phyloP scores from a whole-genome alignment of 768 basidiomycete species.

The Boletus bicolor region DNA sequence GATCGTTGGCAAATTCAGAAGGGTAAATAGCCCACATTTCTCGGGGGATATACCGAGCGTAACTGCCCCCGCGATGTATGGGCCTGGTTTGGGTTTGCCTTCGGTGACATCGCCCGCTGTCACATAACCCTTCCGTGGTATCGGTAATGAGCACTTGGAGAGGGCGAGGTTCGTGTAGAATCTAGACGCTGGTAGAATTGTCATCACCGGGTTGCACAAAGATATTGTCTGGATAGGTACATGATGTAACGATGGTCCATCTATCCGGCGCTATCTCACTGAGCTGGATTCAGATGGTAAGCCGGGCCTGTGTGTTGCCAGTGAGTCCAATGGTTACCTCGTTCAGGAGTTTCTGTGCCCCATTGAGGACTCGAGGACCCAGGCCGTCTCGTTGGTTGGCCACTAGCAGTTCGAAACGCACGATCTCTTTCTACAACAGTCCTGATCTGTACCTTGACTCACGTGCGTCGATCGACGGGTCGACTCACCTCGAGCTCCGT shows the following conservation, averaged over 20 bases:
- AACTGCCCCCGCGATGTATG: slow-evolving; percentile 75
- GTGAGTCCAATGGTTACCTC: slow-evolving; percentile 37
- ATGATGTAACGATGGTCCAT: slow-evolving; percentile 88
- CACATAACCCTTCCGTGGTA: slow-evolving; percentile 59
- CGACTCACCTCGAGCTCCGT: slow-evolving; percentile 50
- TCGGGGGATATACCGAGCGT: slow-evolving; percentile 49
- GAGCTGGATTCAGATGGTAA: slow-evolving; percentile 18
- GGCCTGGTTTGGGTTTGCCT: slow-evolving; percentile 88
- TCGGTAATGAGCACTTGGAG: slow-evolving; percentile 54
- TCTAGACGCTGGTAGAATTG: slow-evolving; percentile 55
- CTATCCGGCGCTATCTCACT: slow-evolving; percentile 23
- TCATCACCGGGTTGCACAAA: background rate
- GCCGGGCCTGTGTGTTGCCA: background rate
- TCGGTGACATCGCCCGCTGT: slow-evolving; percentile 62
- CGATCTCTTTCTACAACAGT: slow-evolving; percentile 54
- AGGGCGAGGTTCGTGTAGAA: slow-evolving; percentile 70
- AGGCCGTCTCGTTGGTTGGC: slow-evolving; percentile 41
- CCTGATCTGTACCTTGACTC: background rate
- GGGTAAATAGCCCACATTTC: slow-evolving; percentile 45
- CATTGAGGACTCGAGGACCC: slow-evolving; percentile 64
- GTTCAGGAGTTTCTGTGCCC: slow-evolving; percentile 53
- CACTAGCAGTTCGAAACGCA: slow-evolving; percentile 77
- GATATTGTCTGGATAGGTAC: slow-evolving; percentile 26
- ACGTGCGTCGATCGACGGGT: background rate
- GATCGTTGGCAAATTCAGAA: background rate